Base-by-base conservation (phyloP, 2,329 filamentous ascomycete genomes). In the Colletotrichum destructivum region DNA sequence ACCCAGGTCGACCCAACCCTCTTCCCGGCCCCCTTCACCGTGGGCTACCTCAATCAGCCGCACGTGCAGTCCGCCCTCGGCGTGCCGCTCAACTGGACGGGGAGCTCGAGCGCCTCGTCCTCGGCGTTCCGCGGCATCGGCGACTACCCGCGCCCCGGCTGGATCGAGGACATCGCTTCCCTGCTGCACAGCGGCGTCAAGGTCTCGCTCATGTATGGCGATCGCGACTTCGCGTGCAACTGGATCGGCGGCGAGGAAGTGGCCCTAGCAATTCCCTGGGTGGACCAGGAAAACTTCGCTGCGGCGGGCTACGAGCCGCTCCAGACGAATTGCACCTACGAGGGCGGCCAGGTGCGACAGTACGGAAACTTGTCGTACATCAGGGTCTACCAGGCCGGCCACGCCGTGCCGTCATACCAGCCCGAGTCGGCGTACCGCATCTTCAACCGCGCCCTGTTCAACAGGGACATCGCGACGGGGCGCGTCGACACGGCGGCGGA, bases 281-380 rank as follows among this genome's bases (percentile, higher is more conserved):
- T 16, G 1, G 21, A 18, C 2, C 77, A 81, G 9, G 38, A 61
- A 31, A 31, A 49, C 21, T 74, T 74, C 38, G 67, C 69, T 11
- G 77, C 81, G 0, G 89, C 92, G 0, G 91, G 91, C 0, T 94
- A 93, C 77, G 85, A 87, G 0, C 87, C 90, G 2, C 86, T 94
- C 52, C 81, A 87, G 16, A 88, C 90, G 8, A 89, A 91, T 74
- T 84, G 82, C 12, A 83, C 85, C 3, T 90, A 89, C 80, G 87
- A 88, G 77, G 90, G 85, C 26, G 92, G 92, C 8, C 87, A 88
- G 72, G 91, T 92, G 0, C 85, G 91, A 3, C 91, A 93, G 77
- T 90, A 88, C 73, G 91, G 90, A 1, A 94, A 94, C 74, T 84
- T 90, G 69, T 88, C 86, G 2, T 91, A 90, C 77, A 84, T 87